Conservation (phyloP, 2,329 filamentous ascomycete genomes). For the Pseudogymnoascus sp. region DNA sequence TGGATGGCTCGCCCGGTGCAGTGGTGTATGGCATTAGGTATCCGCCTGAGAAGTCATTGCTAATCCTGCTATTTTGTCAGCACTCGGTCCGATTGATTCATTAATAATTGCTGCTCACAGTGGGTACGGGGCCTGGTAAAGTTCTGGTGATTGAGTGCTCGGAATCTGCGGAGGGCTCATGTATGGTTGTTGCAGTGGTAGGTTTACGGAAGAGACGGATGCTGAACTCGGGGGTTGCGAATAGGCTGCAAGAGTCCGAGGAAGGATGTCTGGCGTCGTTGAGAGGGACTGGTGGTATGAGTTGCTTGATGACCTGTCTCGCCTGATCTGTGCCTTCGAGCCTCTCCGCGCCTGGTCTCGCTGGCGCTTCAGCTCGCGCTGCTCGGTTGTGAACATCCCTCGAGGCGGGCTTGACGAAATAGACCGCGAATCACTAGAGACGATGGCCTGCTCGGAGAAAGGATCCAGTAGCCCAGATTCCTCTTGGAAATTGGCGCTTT, state of each 20-base stretch:
- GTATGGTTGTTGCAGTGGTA: conserved; percentile 4
- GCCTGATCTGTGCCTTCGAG: conserved; percentile 48
- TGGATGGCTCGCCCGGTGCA: conserved; percentile 6
- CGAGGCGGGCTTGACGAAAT: conserved; percentile 51
- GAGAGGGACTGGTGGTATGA: conserved; percentile 27
- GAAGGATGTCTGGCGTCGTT: conserved; percentile 27
- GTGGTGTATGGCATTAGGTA: conserved; percentile 5
- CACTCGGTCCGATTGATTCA: background rate
- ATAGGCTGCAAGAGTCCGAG: conserved; percentile 26
- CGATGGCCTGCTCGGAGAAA: background rate
- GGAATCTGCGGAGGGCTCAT: conserved; percentile 1
- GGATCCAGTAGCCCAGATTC: background rate
- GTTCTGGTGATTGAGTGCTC: background rate
- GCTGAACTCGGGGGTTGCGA: conserved; percentile 23
- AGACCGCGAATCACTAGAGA: conserved; percentile 21
- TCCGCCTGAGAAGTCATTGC: background rate
- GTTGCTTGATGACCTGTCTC: conserved; percentile 31
- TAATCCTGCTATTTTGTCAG: background rate
- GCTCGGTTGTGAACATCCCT: conserved; percentile 48
- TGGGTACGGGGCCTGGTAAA: background rate
- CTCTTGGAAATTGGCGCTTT: background rate
- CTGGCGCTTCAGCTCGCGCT: conserved; percentile 56
- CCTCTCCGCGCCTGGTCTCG: conserved; percentile 52
- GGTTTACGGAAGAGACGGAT: conserved; percentile 15
- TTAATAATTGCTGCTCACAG: background rate